These are phyloP conservation scores for Globisporangium irregulare DNA, from an alignment of 352 stramenopile species.

Conservation along the genomic window DNA sequence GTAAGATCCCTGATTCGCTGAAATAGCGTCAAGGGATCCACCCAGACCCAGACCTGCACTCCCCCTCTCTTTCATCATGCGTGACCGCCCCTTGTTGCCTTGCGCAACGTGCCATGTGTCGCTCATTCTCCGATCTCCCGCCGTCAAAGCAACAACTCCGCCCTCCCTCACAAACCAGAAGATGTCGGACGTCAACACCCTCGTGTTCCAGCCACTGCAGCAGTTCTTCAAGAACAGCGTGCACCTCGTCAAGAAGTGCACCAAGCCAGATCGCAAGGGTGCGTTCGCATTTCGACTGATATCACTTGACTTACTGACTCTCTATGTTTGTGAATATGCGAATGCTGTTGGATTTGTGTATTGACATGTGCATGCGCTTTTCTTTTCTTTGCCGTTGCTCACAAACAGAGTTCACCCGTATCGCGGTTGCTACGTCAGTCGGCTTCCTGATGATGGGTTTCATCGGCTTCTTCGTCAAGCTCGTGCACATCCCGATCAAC, in stretches of 20 bases:
- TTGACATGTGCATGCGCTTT: slow-evolving; percentile 10
- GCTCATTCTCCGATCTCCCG: slow-evolving; percentile 23
- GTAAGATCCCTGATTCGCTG: slow-evolving; percentile 3
- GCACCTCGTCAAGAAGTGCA: slow-evolving; percentile 99
- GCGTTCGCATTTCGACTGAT: slow-evolving; percentile 14
- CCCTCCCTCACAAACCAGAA: neutral
- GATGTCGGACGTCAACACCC: slow-evolving; percentile 89
- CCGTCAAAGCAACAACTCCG: slow-evolving; percentile 7
- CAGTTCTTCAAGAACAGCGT: slow-evolving; percentile 97
- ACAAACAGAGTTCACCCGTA: slow-evolving; percentile 91
- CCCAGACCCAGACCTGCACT: neutral
- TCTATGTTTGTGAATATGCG: neutral
- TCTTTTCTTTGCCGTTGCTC: slow-evolving; percentile 9
- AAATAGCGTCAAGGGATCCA: neutral
- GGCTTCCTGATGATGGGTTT: slow-evolving; percentile 99
- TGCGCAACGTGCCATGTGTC: slow-evolving; percentile 11
- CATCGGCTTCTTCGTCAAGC: slow-evolving; percentile 99
- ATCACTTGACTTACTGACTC: neutral
- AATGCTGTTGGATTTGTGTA: neutral
- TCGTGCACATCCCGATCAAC: slow-evolving; percentile 99
- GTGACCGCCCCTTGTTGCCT: neutral
- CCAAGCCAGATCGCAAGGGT: slow-evolving; percentile 98
- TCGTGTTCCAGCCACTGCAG: slow-evolving; percentile 95
- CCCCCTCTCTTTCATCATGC: too few relatives aligned
- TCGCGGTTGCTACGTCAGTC: slow-evolving; percentile 93